Evolutionary conservation across 192 early-diverging fungal genomes (phyloP).

Genomic region (Coemansia sp.): DNA sequence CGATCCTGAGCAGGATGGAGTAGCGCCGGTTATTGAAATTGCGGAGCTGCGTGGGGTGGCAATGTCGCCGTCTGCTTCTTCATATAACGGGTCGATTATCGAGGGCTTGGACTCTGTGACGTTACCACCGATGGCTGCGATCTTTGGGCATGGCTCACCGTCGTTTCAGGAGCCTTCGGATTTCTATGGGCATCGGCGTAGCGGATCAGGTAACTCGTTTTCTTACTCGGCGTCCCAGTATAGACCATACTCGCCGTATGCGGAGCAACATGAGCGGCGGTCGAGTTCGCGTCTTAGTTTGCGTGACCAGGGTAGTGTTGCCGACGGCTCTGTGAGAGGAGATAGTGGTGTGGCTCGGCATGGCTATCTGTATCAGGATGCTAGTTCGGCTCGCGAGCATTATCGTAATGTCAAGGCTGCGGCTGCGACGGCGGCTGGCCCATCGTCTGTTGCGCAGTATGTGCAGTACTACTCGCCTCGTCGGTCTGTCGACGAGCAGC

Average conservation of each 20-base stretch:
- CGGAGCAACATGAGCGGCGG: not conserved
- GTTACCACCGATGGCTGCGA: conserved; percentile 37
- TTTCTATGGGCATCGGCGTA: conserved; percentile 22
- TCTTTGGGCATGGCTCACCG: conserved; percentile 19
- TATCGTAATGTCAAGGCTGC: conserved; percentile 6
- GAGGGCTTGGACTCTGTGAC: conserved; percentile 51
- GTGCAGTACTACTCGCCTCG: conserved; percentile 17
- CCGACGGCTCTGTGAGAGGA: not conserved
- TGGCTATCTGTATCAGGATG: not conserved
- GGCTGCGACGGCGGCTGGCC: not conserved
- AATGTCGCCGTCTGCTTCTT: conserved; percentile 38
- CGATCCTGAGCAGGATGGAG: not conserved
- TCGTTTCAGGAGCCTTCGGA: not conserved
- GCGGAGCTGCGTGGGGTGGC: conserved; percentile 35
- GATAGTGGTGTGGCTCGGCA: not conserved
- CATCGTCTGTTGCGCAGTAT: conserved; percentile 9
- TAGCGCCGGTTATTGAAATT: conserved; percentile 37
- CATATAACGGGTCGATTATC: conserved; percentile 50
- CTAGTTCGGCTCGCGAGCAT: conserved; percentile 2
- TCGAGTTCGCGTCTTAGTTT: conserved; percentile 13
- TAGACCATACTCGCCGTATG: conserved; percentile 8
- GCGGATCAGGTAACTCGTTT: conserved; percentile 18
- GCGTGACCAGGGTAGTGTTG: not conserved
- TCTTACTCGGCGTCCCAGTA: conserved; percentile 11
- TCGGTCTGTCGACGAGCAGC: not conserved